These are phyloP conservation scores for Tylopilus rubrobrunneus DNA, from an alignment of 768 basidiomycete species.

Conservation along the genomic window DNA sequence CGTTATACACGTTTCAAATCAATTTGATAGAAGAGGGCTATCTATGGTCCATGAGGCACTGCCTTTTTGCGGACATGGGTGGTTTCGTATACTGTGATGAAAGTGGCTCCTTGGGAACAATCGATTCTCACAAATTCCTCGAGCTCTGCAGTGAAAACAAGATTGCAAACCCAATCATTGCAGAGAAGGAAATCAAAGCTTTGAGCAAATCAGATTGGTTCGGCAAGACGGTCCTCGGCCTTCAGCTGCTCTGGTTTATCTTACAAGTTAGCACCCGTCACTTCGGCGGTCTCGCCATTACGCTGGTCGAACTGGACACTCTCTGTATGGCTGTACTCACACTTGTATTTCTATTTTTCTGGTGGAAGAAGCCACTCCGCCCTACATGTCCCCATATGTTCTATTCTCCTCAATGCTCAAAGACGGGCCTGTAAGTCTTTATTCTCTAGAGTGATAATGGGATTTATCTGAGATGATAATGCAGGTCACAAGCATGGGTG, in stretches of 20 bases:
- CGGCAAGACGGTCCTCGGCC: not conserved
- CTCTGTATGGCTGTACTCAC: not conserved
- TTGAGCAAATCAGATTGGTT: too few relatives aligned
- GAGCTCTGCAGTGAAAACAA: not conserved
- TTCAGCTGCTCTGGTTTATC: conserved; percentile 1
- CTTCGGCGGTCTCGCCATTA: not conserved
- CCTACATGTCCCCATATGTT: not conserved
- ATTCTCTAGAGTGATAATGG: too few relatives aligned
- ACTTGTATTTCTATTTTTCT: not conserved
- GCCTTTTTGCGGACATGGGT: not conserved
- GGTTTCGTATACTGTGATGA: not conserved
- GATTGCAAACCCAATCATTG: not conserved
- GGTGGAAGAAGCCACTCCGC: conserved; percentile 3
- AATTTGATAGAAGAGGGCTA: too few relatives aligned
- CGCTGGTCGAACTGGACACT: conserved; percentile 5
- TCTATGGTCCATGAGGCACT: not conserved
- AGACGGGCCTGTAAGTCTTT: too few relatives aligned
- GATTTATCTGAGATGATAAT: too few relatives aligned
- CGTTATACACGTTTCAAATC: too few relatives aligned
- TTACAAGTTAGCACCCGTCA: not conserved
- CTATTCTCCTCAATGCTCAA: not conserved
- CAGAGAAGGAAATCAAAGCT: not conserved
- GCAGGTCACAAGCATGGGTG: too few relatives aligned
- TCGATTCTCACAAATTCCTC: not conserved
- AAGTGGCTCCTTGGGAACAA: not conserved